Evolutionary conservation across 768 basidiomycete species (phyloP).

Genomic region (Pleurotus platypus): DNA sequence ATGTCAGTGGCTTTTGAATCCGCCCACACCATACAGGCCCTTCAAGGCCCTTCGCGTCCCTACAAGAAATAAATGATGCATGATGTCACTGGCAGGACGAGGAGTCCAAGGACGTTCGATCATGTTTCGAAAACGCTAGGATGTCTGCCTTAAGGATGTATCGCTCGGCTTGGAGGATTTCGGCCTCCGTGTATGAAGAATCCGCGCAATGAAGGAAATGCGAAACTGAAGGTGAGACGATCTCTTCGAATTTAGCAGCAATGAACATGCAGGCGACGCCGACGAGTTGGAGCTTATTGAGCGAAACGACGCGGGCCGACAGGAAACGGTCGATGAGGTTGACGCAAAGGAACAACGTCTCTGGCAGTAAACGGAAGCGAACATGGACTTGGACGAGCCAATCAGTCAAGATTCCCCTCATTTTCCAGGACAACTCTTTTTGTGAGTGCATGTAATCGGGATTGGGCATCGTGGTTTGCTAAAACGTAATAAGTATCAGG

Average conservation of each 20-base stretch:
- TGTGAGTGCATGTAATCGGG: conserved; percentile 95
- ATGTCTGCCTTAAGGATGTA: conserved; percentile 67
- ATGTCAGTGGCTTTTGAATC: too few relatives aligned
- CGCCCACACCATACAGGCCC: too few relatives aligned
- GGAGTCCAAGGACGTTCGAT: too few relatives aligned
- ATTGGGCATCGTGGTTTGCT: conserved; percentile 84
- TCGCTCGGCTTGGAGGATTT: conserved; percentile 66
- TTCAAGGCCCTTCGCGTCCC: too few relatives aligned
- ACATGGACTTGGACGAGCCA: conserved; percentile 96
- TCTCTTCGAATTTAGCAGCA: conserved; percentile 95
- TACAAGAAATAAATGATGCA: too few relatives aligned
- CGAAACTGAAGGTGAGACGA: conserved; percentile 84
- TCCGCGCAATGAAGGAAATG: conserved; percentile 87
- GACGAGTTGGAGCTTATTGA: conserved; percentile 93
- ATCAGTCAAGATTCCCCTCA: conserved; percentile 92
- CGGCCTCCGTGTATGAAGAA: conserved; percentile 83
- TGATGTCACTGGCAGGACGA: too few relatives aligned
- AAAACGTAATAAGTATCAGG: conserved; percentile 8
- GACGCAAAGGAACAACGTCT: conserved; percentile 91
- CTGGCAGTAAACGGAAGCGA: conserved; percentile 87
- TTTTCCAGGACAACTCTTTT: conserved; percentile 93
- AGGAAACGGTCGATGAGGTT: conserved; percentile 91
- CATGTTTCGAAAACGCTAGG: too few relatives aligned
- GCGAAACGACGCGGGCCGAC: conserved; percentile 73
- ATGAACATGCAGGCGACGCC: conserved; percentile 93